phyloP scores from a whole-genome alignment of 2,329 filamentous ascomycete species.

The Aspergillus clavatus region DNA sequence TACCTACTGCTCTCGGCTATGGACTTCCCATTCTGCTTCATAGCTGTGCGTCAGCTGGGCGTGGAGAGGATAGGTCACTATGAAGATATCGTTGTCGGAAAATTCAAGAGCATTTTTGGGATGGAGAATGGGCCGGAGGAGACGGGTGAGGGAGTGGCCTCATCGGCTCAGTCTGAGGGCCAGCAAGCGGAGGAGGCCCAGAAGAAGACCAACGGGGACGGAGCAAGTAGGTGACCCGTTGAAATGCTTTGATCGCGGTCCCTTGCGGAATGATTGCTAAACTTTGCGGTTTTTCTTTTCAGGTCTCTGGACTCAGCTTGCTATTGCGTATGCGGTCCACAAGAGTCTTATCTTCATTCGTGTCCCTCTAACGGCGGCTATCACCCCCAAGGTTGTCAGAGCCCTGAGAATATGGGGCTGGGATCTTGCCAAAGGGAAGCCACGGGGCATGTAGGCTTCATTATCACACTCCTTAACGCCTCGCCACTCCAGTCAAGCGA shows the following conservation, averaged over 20 bases:
- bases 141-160: neutral
- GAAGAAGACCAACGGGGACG: slow-evolving; percentile 55
- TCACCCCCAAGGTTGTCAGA: slow-evolving; percentile 93
- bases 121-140: neutral
- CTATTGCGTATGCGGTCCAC: slow-evolving; percentile 92
- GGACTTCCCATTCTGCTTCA: slow-evolving; percentile 93
- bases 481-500: neutral
- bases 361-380: slow-evolving; percentile 84
- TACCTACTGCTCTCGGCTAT: slow-evolving; percentile 77
- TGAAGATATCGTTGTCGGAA: slow-evolving; percentile 42
- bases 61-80: slow-evolving; percentile 72
- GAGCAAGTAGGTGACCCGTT: slow-evolving; percentile 62
- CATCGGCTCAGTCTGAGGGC: slow-evolving; percentile 14
- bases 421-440: slow-evolving; percentile 78
- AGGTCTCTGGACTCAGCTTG: slow-evolving; percentile 79
- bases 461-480: neutral
- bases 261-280: slow-evolving; percentile 1
- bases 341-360: slow-evolving; percentile 96
- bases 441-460: slow-evolving; percentile 27
- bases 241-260: neutral
- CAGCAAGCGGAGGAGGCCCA: slow-evolving; percentile 60
- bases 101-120: slow-evolving; percentile 25
- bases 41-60: slow-evolving; percentile 76
- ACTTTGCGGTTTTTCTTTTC: slow-evolving; percentile 2
- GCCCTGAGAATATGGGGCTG: slow-evolving; percentile 82